Percentiles rank a stretch among this genome's conserved stretches.
phyloP scores from a whole-genome alignment of 371 early-diverging fungal species.

The Chytridium lagenaria region DNA sequence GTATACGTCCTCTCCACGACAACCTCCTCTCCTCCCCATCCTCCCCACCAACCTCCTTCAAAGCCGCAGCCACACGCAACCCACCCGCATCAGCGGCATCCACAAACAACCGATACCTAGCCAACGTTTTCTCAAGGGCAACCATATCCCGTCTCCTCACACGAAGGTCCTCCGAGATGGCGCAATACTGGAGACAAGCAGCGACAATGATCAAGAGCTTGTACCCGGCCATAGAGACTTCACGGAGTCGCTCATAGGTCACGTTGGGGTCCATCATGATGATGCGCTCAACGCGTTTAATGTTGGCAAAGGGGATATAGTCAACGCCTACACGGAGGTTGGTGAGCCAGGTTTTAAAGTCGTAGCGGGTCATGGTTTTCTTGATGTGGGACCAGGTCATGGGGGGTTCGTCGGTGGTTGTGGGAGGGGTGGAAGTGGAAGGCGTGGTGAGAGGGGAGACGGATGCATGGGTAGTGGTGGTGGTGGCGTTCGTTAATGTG shows the following conservation, averaged over 20 bases:
- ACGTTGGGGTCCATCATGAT: conserved; percentile 50
- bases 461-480: conserved; percentile 1
- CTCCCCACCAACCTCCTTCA: not conserved
- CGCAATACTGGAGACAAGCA: conserved; percentile 54
- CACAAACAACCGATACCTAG: conserved; percentile 2
- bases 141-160: conserved; percentile 14
- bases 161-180: conserved; percentile 41
- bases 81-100: not conserved
- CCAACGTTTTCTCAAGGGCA: not conserved
- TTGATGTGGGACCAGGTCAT: conserved; percentile 48
- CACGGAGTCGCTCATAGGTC: conserved; percentile 54
- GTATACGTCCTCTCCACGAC: too few species aligned
- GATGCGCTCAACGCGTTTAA: conserved; percentile 52
- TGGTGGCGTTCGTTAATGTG: not conserved
- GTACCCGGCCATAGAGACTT: conserved; percentile 53
- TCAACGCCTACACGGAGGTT: conserved; percentile 45
- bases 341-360: conserved; percentile 53
- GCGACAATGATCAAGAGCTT: conserved; percentile 55
- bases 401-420: not conserved
- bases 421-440: not conserved
- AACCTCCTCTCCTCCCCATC: too few species aligned
- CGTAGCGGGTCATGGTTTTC: conserved; percentile 48
- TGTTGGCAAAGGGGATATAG: conserved; percentile 35
- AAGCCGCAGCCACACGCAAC: not conserved
- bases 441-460: not conserved